Conservation (phyloP, 1,284 basidiomycete genomes). For the Abortiporus biennis region DNA sequence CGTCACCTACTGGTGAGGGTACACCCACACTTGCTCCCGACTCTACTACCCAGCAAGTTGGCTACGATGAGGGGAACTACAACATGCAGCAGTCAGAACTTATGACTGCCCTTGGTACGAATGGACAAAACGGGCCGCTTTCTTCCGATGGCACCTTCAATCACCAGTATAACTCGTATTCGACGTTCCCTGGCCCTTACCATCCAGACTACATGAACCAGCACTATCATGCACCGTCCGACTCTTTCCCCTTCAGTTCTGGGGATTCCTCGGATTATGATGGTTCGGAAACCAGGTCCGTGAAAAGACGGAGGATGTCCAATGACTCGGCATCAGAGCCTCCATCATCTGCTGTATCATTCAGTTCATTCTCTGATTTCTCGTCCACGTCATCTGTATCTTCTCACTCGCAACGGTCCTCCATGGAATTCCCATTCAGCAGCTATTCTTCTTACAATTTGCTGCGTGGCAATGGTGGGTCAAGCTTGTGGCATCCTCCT, state of each 20-base stretch:
- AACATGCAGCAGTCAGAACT: conserved; percentile 49
- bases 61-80: conserved; percentile 32
- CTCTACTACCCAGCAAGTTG: conserved; percentile 49
- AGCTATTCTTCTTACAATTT: conserved; percentile 29
- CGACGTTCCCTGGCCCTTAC: conserved; percentile 59
- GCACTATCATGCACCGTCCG: conserved; percentile 32
- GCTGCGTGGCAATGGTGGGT: conserved; percentile 45
- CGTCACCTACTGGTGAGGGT: conserved; percentile 53
- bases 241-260: conserved; percentile 42
- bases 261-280: conserved; percentile 38
- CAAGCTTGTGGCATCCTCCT: conserved; percentile 65
- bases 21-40: conserved; percentile 64
- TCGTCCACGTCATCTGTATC: conserved; percentile 2
- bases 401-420: conserved; percentile 5
- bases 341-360: conserved; percentile 41
- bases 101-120: conserved; percentile 53
- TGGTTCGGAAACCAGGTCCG: conserved; percentile 39
- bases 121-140: conserved; percentile 20
- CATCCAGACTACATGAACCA: conserved; percentile 62
- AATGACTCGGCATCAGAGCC: conserved; percentile 56
- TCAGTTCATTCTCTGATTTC: conserved; percentile 20
- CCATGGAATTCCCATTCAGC: conserved; percentile 8
- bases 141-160: conserved; percentile 25
- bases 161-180: conserved; percentile 20
- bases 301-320: conserved; percentile 68